Evolutionary conservation across 768 basidiomycete species (phyloP).

Genomic region (Crassisporium funariophilum): DNA sequence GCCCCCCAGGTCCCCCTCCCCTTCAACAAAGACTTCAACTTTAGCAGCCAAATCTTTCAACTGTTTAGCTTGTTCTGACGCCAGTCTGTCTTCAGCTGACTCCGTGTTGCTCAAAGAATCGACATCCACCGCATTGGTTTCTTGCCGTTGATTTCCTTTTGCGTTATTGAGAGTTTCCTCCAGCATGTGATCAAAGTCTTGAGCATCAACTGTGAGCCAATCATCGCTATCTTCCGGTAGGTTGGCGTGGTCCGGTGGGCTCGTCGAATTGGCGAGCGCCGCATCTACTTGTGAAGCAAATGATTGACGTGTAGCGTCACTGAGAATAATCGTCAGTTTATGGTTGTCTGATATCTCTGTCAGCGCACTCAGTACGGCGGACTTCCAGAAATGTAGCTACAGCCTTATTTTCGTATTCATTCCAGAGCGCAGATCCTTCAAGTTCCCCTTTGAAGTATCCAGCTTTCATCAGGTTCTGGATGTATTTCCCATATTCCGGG

Average conservation of each 20-base stretch:
- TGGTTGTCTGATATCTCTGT: background rate
- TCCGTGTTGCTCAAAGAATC: slow-evolving; percentile 28
- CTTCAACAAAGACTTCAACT: slow-evolving; percentile 90
- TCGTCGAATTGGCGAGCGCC: slow-evolving; percentile 47
- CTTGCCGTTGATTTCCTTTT: slow-evolving; percentile 11
- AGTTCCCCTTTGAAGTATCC: slow-evolving; percentile 82
- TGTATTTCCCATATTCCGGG: slow-evolving; percentile 69
- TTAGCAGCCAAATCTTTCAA: slow-evolving; percentile 79
- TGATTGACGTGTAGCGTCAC: slow-evolving; percentile 65
- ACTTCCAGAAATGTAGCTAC: slow-evolving; percentile 62
- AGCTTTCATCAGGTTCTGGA: slow-evolving; percentile 60
- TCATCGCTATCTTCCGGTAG: slow-evolving; percentile 80
- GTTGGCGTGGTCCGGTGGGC: slow-evolving; percentile 26
- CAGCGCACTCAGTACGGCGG: slow-evolving; percentile 66
- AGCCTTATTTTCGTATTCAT: slow-evolving; percentile 70
- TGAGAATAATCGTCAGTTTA: slow-evolving; percentile 22
- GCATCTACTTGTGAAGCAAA: slow-evolving; percentile 75
- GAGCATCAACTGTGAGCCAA: slow-evolving; percentile 83
- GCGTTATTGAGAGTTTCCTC: slow-evolving; percentile 41
- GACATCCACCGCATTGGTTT: slow-evolving; percentile 51
- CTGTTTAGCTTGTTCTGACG: slow-evolving; percentile 66
- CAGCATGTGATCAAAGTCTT: slow-evolving; percentile 76
- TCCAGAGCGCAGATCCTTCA: slow-evolving; percentile 80
- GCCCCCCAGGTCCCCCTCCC: slow-evolving; percentile 86
- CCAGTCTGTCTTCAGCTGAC: slow-evolving; percentile 50